Percentiles rank a stretch among this genome's conserved stretches.
Conservation (phyloP, 1,139 yeast species). For the Diutina pseudorugosa region DNA sequence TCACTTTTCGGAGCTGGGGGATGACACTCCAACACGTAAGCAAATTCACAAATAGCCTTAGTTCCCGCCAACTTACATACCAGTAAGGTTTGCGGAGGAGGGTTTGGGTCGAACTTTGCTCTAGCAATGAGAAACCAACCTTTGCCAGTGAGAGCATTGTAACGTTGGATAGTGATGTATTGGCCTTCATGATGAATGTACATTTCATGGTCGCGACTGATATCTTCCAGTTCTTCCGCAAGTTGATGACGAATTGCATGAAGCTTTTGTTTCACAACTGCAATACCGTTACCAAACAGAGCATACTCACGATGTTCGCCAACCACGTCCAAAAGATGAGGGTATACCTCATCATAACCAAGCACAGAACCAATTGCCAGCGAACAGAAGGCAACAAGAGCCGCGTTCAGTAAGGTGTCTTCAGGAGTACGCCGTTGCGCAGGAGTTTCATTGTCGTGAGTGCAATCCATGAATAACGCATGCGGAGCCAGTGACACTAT, state of each 20-base stretch:
- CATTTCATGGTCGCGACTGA: conserved; percentile 71
- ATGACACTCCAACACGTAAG: conserved; percentile 40
- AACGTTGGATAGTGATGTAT: conserved; percentile 80
- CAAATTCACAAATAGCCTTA: conserved; percentile 45
- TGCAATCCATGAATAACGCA: conserved; percentile 94
- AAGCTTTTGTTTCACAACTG: conserved; percentile 51
- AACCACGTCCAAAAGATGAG: conserved; percentile 73
- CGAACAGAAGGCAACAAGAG: conserved; percentile 83
- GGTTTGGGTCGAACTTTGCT: conserved; percentile 46
- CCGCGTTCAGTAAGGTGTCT: conserved; percentile 91
- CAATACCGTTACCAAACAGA: conserved; percentile 53
- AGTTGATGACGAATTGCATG: conserved; percentile 46
- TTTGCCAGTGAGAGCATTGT: conserved; percentile 70
- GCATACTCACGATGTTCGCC: conserved; percentile 53
- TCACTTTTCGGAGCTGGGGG: conserved; percentile 38
- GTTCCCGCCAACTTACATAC: conserved; percentile 62
- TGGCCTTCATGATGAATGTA: conserved; percentile 92
- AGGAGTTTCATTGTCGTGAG: conserved; percentile 91
- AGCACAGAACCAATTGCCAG: conserved; percentile 92
- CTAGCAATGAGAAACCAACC: conserved; percentile 89
- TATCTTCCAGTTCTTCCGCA: conserved; percentile 54
- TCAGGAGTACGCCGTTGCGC: conserved; percentile 83
- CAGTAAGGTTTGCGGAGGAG: conserved; percentile 32
- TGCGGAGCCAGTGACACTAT: conserved; percentile 67
- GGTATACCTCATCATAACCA: conserved; percentile 91